phyloP scores from a whole-genome alignment of 495 filamentous ascomycete species.

The Sabuloglossum arenarium region DNA sequence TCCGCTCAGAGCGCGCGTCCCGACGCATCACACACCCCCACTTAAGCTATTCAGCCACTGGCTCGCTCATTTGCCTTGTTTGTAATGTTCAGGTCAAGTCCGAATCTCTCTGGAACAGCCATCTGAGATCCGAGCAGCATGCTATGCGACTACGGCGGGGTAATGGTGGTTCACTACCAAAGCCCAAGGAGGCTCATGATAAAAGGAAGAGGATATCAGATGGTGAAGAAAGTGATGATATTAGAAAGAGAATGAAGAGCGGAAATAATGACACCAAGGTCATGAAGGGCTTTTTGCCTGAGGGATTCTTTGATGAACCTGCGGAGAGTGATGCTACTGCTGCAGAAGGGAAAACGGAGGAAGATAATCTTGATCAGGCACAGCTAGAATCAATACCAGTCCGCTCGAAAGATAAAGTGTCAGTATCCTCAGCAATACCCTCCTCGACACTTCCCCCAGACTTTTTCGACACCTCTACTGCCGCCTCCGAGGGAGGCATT shows the following conservation, averaged over 20 bases:
- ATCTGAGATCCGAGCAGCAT: conserved; percentile 29
- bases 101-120: conserved; percentile 37
- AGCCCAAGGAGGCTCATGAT: conserved; percentile 19
- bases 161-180: not conserved
- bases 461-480: conserved; percentile 1
- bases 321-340: not conserved
- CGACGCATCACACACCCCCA: conserved; percentile 50
- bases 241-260: not conserved
- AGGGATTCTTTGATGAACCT: conserved; percentile 10
- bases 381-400: not conserved
- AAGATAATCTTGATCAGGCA: not conserved
- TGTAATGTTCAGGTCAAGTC: conserved; percentile 39
- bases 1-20: conserved; percentile 60
- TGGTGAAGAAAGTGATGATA: conserved; percentile 15
- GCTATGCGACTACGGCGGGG: conserved; percentile 11
- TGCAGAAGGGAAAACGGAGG: not conserved
- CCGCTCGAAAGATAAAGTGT: not conserved
- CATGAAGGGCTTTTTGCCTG: conserved; percentile 12
- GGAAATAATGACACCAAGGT: not conserved
- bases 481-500: conserved; percentile 2
- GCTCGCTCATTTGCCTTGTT: conserved; percentile 35
- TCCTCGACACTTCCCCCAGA: conserved; percentile 5
- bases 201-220: conserved; percentile 36
- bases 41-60: conserved; percentile 36
- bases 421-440: conserved; percentile 4